Base-by-base conservation (phyloP, 768 basidiomycete genomes). In the Phaeotremella skinneri region DNA sequence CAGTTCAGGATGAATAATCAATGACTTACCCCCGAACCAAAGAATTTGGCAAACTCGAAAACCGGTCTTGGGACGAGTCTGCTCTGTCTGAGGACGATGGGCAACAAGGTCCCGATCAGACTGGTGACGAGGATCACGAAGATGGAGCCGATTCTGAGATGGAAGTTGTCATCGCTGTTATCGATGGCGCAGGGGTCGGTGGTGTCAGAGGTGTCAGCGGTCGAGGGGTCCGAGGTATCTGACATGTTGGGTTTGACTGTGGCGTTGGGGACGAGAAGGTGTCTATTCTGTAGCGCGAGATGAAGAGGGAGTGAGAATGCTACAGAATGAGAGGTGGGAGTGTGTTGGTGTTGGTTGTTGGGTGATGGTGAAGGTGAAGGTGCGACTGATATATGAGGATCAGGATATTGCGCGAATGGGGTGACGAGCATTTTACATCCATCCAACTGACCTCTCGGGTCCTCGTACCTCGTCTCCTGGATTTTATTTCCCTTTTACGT, bases 11-110 rank as follows among this genome's bases (percentile, higher is more conserved):
- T n/a, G n/a, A 66, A 90, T 90, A 49, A 45, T 13, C 7, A 7
- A 21, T 13, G 43, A 45, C 43, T 13, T 45, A 45, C 88, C 25
- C 91, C 91, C 14, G 89, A 90, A 26, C 91, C 91, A 77, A 93
- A 92, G 75, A 87, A 91, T 76, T 90, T 91, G 30, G 88, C 86
- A 73, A 91, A 89, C 89, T 92, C 86, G 59, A 88, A 91, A 2
- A 86, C 76, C 34, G 72, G 56, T 49, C 81, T 82, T 13, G 88
- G 88, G 2, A 89, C 79, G 23, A 68, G 50, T 20, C 45, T 51
- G 6, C 63, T 64, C 34, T 56, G 58, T 49, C 72, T 59, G 23
- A 75, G 56, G 5, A 69, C 31, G 34, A 76, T 69, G 2, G 75
- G 75, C 2, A 65, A 45, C 4, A 75, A 31, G 1, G 75, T 72